Evolutionary conservation across 176 grass and related monocot genomes (phyloP).

Genomic region (Microstegium vimineum): DNA sequence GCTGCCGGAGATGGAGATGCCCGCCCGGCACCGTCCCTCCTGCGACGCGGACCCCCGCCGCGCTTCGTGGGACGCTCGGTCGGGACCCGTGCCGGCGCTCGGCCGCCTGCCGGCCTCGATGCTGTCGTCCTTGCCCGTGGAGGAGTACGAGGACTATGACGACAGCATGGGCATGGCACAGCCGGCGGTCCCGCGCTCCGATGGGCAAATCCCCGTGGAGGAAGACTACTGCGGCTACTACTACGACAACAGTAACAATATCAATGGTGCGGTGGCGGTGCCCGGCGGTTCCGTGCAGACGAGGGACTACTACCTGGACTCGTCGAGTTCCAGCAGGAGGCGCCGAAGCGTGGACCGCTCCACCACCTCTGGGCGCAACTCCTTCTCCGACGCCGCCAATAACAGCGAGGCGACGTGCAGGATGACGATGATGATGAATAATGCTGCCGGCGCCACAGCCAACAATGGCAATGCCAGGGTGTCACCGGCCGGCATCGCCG

Average conservation of each 20-base stretch:
- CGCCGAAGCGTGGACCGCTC: slow-evolving; percentile 77
- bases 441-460: background rate
- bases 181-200: slow-evolving; percentile 36
- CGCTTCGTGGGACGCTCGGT: slow-evolving; percentile 38
- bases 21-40: slow-evolving; percentile 25
- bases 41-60: slow-evolving; percentile 42
- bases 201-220: slow-evolving; percentile 71
- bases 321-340: slow-evolving; percentile 69
- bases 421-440: background rate
- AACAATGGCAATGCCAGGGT: slow-evolving; percentile 72
- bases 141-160: slow-evolving; percentile 11
- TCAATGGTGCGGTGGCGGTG: background rate
- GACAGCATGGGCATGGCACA: background rate
- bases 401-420: background rate
- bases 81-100: background rate
- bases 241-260: background rate
- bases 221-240: slow-evolving; percentile 27
- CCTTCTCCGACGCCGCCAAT: slow-evolving; percentile 17
- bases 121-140: slow-evolving; percentile 42
- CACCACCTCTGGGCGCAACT: slow-evolving; percentile 45
- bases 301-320: slow-evolving; percentile 85
- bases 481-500: slow-evolving; percentile 37
- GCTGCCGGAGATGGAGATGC: slow-evolving; percentile 8
- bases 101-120: slow-evolving; percentile 31
- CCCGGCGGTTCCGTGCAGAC: slow-evolving; percentile 72